Evolutionary conservation across 2,329 filamentous ascomycete species (phyloP).

Genomic region (Alternaria metachromatica): DNA sequence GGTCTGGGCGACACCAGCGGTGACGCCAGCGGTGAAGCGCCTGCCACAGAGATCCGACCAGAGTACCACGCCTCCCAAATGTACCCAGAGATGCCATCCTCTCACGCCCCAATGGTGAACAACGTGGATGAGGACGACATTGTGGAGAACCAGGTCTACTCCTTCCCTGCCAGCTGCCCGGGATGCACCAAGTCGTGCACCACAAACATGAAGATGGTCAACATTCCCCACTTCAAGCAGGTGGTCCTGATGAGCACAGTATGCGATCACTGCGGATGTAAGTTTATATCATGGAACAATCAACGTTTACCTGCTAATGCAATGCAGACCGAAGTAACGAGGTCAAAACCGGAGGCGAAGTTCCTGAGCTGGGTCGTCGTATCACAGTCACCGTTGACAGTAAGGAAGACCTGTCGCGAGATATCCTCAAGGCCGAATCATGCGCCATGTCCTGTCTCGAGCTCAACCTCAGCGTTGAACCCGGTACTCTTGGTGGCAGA

Average conservation of each 20-base stretch:
- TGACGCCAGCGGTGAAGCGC: slow-evolving; percentile 55
- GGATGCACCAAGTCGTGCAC: slow-evolving; percentile 85
- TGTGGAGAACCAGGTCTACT: slow-evolving; percentile 89
- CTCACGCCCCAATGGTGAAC: slow-evolving; percentile 45
- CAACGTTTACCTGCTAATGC: slow-evolving; percentile 10
- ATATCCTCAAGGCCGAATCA: slow-evolving; percentile 95
- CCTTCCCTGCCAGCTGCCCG: slow-evolving; percentile 89
- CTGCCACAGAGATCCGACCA: slow-evolving; percentile 62
- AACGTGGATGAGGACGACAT: slow-evolving; percentile 71
- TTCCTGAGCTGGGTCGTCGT: slow-evolving; percentile 83
- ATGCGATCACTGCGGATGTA: slow-evolving; percentile 84
- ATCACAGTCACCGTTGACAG: slow-evolving; percentile 78
- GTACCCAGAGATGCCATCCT: slow-evolving; percentile 50
- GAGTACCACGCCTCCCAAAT: slow-evolving; percentile 59
- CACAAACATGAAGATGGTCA: slow-evolving; percentile 98
- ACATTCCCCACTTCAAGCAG: slow-evolving; percentile 97
- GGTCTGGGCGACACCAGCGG: slow-evolving; percentile 69
- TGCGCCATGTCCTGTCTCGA: slow-evolving; percentile 88
- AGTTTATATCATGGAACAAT: slow-evolving; percentile 18
- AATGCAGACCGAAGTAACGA: slow-evolving; percentile 80
- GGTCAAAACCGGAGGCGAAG: slow-evolving; percentile 94
- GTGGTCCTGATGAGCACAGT: slow-evolving; percentile 95
- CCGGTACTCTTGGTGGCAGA: slow-evolving; percentile 90
- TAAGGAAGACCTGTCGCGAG: slow-evolving; percentile 78
- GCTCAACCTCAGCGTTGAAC: slow-evolving; percentile 84